Percentiles rank a stretch among this genome's conserved stretches.
Evolutionary conservation across 371 early-diverging fungal species (phyloP).

Genomic region (Chytridium lagenaria): DNA sequence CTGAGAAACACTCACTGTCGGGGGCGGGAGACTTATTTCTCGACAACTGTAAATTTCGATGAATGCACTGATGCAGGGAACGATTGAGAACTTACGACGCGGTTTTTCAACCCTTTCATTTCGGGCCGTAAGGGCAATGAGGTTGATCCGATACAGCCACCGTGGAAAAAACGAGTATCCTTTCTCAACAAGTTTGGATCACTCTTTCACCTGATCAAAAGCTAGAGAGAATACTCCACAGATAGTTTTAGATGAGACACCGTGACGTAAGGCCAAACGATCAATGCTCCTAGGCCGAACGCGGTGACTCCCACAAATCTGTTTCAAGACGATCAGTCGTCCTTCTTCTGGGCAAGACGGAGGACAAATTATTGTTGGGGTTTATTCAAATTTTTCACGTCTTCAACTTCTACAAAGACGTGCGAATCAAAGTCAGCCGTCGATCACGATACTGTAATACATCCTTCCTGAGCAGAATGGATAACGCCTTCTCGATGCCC

Average conservation of each 20-base stretch:
- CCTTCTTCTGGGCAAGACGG: not conserved
- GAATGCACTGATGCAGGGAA: slow-evolving; percentile 2
- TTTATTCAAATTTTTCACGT: not conserved
- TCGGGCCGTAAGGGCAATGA: not conserved
- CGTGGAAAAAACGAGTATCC: too few relatives aligned
- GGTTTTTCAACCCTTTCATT: slow-evolving; percentile 58
- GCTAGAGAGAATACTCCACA: too few relatives aligned
- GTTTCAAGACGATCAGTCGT: too few relatives aligned
- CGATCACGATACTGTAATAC: slow-evolving; percentile 83
- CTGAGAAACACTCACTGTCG: slow-evolving; percentile 30
- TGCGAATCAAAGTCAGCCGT: slow-evolving; percentile 56
- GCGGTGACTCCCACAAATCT: too few relatives aligned
- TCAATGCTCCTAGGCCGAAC: too few relatives aligned
- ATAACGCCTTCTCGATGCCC: slow-evolving; percentile 77
- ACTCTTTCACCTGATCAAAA: too few relatives aligned
- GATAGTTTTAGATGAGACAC: too few relatives aligned
- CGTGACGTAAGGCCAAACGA: too few relatives aligned
- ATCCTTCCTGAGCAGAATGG: slow-evolving; percentile 82
- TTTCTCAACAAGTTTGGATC: too few relatives aligned
- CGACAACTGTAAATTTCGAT: slow-evolving; percentile 35
- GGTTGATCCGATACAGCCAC: not conserved
- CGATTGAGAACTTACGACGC: slow-evolving; percentile 43
- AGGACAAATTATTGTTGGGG: not conserved
- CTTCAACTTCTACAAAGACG: not conserved
- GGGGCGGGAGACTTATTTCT: slow-evolving; percentile 43